phyloP scores from a whole-genome alignment of 805 yeast species.

The Alloascoidea hylecoeti region DNA sequence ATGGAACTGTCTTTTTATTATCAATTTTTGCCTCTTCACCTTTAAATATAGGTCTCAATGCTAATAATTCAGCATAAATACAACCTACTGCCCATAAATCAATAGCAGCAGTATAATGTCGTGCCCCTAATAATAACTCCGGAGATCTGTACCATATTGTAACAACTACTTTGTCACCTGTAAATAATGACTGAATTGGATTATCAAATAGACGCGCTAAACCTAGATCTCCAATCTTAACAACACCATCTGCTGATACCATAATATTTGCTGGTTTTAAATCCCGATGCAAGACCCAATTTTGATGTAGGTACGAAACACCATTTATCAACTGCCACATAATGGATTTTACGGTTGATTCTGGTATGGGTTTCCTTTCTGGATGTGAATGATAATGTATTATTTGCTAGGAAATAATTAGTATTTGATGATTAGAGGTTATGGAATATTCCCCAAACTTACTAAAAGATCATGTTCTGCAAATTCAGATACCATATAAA shows the following conservation, averaged over 20 bases:
- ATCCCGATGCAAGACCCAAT: constrained; percentile 94
- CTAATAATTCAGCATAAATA: constrained; percentile 79
- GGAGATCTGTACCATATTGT: constrained; percentile 97
- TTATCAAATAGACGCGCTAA: constrained; percentile 79
- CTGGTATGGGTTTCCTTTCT: constrained; percentile 66
- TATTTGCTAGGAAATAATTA: constrained; percentile 34
- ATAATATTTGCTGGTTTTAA: constrained; percentile 95
- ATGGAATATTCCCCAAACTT: not conserved
- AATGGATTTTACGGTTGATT: constrained; percentile 64
- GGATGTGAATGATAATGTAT: constrained; percentile 93
- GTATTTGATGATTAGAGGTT: not conserved
- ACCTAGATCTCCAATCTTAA: constrained; percentile 92
- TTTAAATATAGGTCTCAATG: constrained; percentile 85
- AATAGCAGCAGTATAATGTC: constrained; percentile 87
- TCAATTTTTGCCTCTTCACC: constrained; percentile 98
- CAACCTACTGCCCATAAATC: constrained; percentile 97
- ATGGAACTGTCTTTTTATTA: constrained; percentile 83
- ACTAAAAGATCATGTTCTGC: constrained; percentile 84
- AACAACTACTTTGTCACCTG: constrained; percentile 93
- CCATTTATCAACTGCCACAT: constrained; percentile 92
- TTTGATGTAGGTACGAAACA: constrained; percentile 80
- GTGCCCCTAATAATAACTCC: constrained; percentile 75
- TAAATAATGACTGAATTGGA: constrained; percentile 72
- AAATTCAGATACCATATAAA: constrained; percentile 90
- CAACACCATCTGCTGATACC: constrained; percentile 84